Percentiles rank a stretch among this genome's conserved stretches.
Evolutionary conservation across 805 yeast genomes (phyloP).

Genomic region (Blastobotrys americana): DNA sequence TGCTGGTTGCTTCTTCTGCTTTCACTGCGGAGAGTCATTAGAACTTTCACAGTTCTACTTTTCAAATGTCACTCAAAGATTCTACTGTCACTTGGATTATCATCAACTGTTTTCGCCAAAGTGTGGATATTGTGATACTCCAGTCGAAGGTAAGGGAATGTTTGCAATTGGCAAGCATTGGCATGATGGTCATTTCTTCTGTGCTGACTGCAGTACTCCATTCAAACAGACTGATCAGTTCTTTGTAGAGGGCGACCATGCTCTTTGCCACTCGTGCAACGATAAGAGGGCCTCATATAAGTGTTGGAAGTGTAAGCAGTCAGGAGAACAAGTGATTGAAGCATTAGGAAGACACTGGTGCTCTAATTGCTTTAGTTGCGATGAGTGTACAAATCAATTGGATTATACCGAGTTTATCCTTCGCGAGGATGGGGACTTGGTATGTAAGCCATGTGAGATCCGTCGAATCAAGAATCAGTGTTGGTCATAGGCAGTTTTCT

Average conservation of each 20-base stretch:
- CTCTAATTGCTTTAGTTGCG: constrained; percentile 27
- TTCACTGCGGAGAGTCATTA: constrained; percentile 16
- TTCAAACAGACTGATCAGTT: constrained; percentile 19
- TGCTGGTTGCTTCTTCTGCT: constrained; percentile 21
- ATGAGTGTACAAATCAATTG: constrained; percentile 25
- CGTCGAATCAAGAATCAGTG: constrained; percentile 16
- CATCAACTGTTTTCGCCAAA: constrained; percentile 28
- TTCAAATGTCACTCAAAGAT: constrained; percentile 7
- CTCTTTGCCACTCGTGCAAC: constrained; percentile 25
- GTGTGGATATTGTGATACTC: constrained; percentile 26
- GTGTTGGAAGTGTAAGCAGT: constrained; percentile 27
- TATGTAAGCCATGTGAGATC: constrained; percentile 25
- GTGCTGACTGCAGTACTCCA: constrained; percentile 27
- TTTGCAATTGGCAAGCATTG: constrained; percentile 25
- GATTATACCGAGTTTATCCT: constrained; percentile 26
- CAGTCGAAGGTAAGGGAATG: constrained; percentile 27
- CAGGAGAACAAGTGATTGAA: constrained; percentile 20
- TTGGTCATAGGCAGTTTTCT: constrained; percentile 17
- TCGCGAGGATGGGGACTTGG: constrained; percentile 27
- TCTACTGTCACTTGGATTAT: constrained; percentile 31
- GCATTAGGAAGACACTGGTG: constrained; percentile 30
- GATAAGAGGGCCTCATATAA: constrained; percentile 20
- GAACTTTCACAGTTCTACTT: constrained; percentile 23
- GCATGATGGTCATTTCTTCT: constrained; percentile 30
- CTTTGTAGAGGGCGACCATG: constrained; percentile 18